Evolutionary conservation across 148 eudicot species (phyloP).

Genomic region (Linanthus parryae): DNA sequence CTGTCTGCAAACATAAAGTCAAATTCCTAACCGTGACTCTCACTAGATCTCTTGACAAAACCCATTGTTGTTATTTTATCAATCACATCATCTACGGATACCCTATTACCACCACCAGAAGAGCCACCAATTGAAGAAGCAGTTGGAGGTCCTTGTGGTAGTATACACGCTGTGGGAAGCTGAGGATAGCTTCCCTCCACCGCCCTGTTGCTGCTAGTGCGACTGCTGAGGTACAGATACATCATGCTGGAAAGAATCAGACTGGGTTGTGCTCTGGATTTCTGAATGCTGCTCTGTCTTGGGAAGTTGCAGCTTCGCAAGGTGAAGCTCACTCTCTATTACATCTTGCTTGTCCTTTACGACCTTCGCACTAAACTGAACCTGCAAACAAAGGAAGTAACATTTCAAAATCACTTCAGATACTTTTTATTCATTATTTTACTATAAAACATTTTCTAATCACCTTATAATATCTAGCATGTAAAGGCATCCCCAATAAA

Average conservation of each 20-base stretch:
- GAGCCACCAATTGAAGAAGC: slow-evolving; percentile 26
- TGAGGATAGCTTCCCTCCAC: slow-evolving; percentile 53
- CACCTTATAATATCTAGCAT: no score
- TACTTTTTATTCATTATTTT: no score
- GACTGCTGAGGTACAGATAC: slow-evolving; percentile 39
- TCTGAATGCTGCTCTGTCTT: slow-evolving; percentile 42
- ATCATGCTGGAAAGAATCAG: slow-evolving; percentile 31
- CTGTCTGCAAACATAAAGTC: slow-evolving; percentile 79
- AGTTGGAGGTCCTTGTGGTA: slow-evolving; percentile 20
- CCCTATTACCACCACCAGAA: slow-evolving; percentile 67
- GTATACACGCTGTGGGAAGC: slow-evolving; percentile 29
- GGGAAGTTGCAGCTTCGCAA: slow-evolving; percentile 49
- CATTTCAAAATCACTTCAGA: no score
- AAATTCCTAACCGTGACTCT: slow-evolving; percentile 70
- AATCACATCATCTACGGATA: slow-evolving; percentile 82
- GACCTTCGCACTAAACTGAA: slow-evolving; percentile 54
- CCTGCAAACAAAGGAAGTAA: slow-evolving; percentile 53
- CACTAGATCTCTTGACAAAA: slow-evolving; percentile 80
- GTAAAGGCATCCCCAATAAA: no score
- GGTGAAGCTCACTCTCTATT: slow-evolving; percentile 60
- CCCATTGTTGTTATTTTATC: slow-evolving; percentile 88
- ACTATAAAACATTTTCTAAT: no score
- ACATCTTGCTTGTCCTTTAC: slow-evolving; percentile 81
- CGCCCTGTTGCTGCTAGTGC: slow-evolving; percentile 41
- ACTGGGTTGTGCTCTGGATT: slow-evolving; percentile 18